Base-by-base conservation (phyloP, 164 flowering plant species). In the Pachysandra terminalis region DNA sequence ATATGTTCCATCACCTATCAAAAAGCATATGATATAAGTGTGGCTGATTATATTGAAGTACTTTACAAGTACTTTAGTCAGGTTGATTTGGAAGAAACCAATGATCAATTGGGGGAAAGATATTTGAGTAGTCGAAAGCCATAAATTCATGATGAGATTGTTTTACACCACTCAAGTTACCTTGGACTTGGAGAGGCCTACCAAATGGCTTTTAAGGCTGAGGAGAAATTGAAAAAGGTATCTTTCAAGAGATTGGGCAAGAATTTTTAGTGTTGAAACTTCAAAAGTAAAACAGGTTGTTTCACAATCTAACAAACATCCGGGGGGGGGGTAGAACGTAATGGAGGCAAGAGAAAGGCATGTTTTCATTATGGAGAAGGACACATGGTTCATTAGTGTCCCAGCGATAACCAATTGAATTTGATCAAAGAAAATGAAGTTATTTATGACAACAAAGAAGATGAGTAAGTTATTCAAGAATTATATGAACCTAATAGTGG, bases 121-220 rank as follows among this genome's bases (percentile, higher is more conserved):
- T 61, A 68, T 59, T 27, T 68, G 45, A 68, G 71, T 49, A 65
- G 53, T 5, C 23, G 28, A 41, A 68, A 68, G 12, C 17, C 1
- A n/a, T 19, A 21, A 1, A 49, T 68, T 22, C 56, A 35, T n/a
- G n/a, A n/a, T n/a, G n/a, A n/a, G n/a, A n/a, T n/a, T n/a, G n/a
- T n/a, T n/a, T n/a, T n/a, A n/a, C n/a, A n/a, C n/a, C n/a, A n/a
- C n/a, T n/a, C n/a, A n/a, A n/a, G n/a, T n/a, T n/a, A n/a, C n/a
- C n/a, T n/a, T 45, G 65, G 23, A 2, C 63, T 59, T 59, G 40
- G 24, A 5, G 63, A 45, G 2, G 40, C 41, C 9, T 51, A 35
- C 48, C 49, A 49, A 60, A 60, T 51, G 55, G 65, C 59, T 9
- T 22, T 51, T 14, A 68, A 49, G 55, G 65, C 49, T 2, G 59